Evolutionary conservation across 2,329 filamentous ascomycete species (phyloP), one percentile per base, ranked within the genome.

Genomic region (Pseudovirgaria hyperparasitica): DNA sequence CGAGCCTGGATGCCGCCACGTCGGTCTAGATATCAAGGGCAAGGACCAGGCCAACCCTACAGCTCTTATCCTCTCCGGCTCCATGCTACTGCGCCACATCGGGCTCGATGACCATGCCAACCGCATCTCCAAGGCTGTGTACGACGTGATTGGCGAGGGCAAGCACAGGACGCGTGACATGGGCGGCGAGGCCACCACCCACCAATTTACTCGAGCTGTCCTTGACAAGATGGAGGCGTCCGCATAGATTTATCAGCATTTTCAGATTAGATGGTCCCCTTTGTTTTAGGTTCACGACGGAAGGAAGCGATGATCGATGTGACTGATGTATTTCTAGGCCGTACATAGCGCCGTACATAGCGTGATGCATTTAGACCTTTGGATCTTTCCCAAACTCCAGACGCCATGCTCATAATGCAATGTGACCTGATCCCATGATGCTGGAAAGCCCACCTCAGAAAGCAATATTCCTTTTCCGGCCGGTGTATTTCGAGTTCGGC

Each of bases 31-130:
- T 59, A 98, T 98, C 67, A 86, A 96, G 76, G 90, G 90, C 68
- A 94, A 94, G 71, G 86, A 94, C 63, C 85, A 96, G 68, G 90
- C 90, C 41, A 98, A 98, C 72, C 90, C 90, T 28, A 94, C 85
- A 30, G 90, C 90, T 40, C 70, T 98, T 67, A 73, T 98, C 43
- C 79, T 98, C 38, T 93, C 84, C 33, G 85, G 85, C 41, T 82
- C 84, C 55, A 98, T 98, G 90, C 78, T 98, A 48, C 72, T 98
- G 57, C 80, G 90, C 54, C 90, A 98, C 65, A 72, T 98, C 41
- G 90, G 90, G 45, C 79, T 98, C 27, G 87, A 98, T 54, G 85
- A 96, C 58, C 90, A 98, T 58, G 90, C 90, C 50, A 94, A 94
- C 74, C 78, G 90, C 55, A 93, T 96, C 62, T 92, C 84, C 58